Base-by-base conservation (phyloP, 2,329 filamentous ascomycete genomes). In the Pseudovirgaria hyperparasitica region DNA sequence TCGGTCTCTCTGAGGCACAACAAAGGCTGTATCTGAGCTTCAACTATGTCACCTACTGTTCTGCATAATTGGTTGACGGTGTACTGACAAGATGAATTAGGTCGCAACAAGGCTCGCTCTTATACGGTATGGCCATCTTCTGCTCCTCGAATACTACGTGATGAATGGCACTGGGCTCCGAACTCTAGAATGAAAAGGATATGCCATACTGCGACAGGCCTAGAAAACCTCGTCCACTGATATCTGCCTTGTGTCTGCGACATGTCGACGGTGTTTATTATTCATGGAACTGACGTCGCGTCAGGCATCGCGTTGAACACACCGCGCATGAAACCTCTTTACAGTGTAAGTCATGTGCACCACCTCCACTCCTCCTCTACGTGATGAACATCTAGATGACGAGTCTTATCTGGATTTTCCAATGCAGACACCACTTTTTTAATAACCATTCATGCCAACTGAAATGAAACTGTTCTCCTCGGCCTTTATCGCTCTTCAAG, bases 171-270 rank as follows among this genome's bases (percentile, higher is more conserved):
- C 85, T 93, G 85, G 85, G 85, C 85, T 87, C 85, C 78, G 84
- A 92, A 58, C 63, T 60, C 58, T 65, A 58, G 57, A 63, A 73
- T 74, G 84, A 84, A 85, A 65, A 56, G 81, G 85, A 74, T 72
- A 79, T 72, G 82, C 84, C 82, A 50, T 61, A 70, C 81, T 82
- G 82, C 60, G 84, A 82, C 84, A 92, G 84, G 85, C 85, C 82
- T 93, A 92, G 84, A 92, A 93, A 93, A 92, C 86, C 85, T 92
- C 75, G 84, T 82, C 85, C 81, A 87, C 85, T 92, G 85, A 92
- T 62, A 50, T 18, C 14, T 15, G 12, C 14, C 14, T 20, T 11
- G 7, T 31, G 16, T 14, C 26, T 16, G 15, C 10, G 7, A 6
- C 6, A 26, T 26, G 8, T 15, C 11, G n/a, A n/a, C n/a, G n/a